These are phyloP conservation scores for Infundibulicybe gibba DNA, from an alignment of 768 basidiomycete species.

Conservation along the genomic window DNA sequence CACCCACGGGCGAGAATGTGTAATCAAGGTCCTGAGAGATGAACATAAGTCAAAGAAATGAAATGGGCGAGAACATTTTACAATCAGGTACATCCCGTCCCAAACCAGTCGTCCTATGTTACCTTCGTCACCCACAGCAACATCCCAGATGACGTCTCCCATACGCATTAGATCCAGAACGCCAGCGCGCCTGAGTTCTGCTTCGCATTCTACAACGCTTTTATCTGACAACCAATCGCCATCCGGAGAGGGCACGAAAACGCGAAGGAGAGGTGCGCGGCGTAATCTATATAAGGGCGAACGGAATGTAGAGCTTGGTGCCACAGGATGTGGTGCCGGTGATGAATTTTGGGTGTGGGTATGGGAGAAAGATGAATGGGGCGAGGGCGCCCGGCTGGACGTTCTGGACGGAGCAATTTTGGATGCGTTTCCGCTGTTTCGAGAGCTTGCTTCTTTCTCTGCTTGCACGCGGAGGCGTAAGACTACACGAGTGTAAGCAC, in stretches of 20 bases:
- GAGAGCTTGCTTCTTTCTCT: slow-evolving; percentile 46
- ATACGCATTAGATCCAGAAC: slow-evolving; percentile 58
- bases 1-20: slow-evolving; percentile 70
- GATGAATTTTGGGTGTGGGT: slow-evolving; percentile 18
- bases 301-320: slow-evolving; percentile 38
- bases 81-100: slow-evolving; percentile 88
- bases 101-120: slow-evolving; percentile 82
- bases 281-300: slow-evolving; percentile 70
- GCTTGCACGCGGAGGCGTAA: slow-evolving; percentile 77
- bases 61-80: slow-evolving; percentile 49
- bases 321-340: slow-evolving; percentile 1
- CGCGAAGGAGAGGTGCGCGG: slow-evolving; percentile 73
- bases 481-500: slow-evolving; percentile 79
- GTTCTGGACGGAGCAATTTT: slow-evolving; percentile 30
- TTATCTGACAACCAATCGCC: slow-evolving; percentile 85
- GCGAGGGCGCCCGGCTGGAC: slow-evolving; percentile 69
- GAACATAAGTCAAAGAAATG: slow-evolving; percentile 7
- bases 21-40: slow-evolving; percentile 75
- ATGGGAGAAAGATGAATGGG: slow-evolving; percentile 47
- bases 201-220: slow-evolving; percentile 79
- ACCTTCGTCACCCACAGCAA: slow-evolving; percentile 82
- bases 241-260: slow-evolving; percentile 84
- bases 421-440: slow-evolving; percentile 10
- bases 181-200: slow-evolving; percentile 69
- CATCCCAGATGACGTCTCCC: slow-evolving; percentile 86